A percentile compares a stretch with the other conserved stretches of the same genome.
These are phyloP conservation scores for Fusarium sp. DNA, from an alignment of 2,329 filamentous ascomycete genomes.

Conservation along the genomic window DNA sequence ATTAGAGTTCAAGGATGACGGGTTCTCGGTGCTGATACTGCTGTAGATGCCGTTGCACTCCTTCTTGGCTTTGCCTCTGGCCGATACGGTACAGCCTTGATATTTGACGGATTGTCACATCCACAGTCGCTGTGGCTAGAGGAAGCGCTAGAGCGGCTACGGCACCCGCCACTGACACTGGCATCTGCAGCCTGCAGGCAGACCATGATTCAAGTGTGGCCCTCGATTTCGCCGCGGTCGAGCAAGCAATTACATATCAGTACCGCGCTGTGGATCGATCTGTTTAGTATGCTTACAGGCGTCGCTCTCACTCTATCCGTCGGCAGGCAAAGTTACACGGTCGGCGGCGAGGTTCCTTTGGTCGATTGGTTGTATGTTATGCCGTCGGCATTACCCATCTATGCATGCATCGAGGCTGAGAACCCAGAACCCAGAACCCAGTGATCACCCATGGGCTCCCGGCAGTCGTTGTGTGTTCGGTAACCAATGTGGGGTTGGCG, in stretches of 20 bases:
- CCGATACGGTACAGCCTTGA: slow-evolving; percentile 29
- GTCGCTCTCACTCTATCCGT: not conserved
- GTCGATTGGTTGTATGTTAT: not conserved
- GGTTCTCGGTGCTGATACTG: slow-evolving; percentile 17
- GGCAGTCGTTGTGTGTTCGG: slow-evolving; percentile 34
- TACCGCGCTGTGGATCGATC: slow-evolving; percentile 26
- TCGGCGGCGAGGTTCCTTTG: slow-evolving; percentile 1
- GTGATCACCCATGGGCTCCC: slow-evolving; percentile 19
- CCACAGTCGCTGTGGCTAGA: slow-evolving; percentile 39
- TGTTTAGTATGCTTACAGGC: slow-evolving; percentile 3
- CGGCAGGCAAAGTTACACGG: not conserved
- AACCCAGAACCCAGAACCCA: slow-evolving; percentile 11
- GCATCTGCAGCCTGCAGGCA: slow-evolving; percentile 36
- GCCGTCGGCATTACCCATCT: slow-evolving; percentile 4
- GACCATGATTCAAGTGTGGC: slow-evolving; percentile 35
- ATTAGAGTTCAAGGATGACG: slow-evolving; percentile 43
- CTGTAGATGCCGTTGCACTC: slow-evolving; percentile 28
- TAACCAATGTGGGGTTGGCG: slow-evolving; percentile 27
- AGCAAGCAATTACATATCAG: slow-evolving; percentile 37
- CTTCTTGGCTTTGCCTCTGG: slow-evolving; percentile 26
- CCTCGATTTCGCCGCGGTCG: slow-evolving; percentile 36
- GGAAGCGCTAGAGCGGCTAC: slow-evolving; percentile 44
- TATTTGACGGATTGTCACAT: slow-evolving; percentile 42
- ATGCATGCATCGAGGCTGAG: slow-evolving; percentile 19
- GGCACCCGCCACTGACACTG: slow-evolving; percentile 43